These are phyloP conservation scores for Sporodiniella umbellata DNA, from an alignment of 371 early-diverging fungal species.

Conservation along the genomic window DNA sequence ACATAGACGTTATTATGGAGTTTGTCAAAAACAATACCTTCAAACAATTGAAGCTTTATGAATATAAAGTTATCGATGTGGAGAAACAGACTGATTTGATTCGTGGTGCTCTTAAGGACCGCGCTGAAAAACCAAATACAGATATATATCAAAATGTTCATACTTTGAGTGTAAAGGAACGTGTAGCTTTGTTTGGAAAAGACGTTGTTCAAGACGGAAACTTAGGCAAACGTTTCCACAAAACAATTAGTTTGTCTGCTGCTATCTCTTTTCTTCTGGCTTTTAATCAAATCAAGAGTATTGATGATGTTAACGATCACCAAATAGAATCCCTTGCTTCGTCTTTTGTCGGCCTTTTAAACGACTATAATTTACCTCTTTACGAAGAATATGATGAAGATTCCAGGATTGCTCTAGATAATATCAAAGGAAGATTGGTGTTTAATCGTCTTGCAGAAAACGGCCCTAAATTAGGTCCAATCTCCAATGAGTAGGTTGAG, in stretches of 20 bases:
- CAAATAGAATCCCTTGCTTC: constrained; percentile 25
- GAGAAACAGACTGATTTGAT: constrained; percentile 38
- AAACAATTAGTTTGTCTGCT: constrained; percentile 36
- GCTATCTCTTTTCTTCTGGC: constrained; percentile 51
- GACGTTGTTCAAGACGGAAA: constrained; percentile 31
- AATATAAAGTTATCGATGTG: constrained; percentile 81
- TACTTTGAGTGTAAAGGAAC: constrained; percentile 37
- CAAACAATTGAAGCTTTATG: constrained; percentile 77
- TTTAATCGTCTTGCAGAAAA: constrained; percentile 82
- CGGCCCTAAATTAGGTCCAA: constrained; percentile 56
- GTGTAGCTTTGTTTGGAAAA: constrained; percentile 30
- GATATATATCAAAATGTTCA: constrained; percentile 22
- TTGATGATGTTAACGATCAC: constrained; percentile 16
- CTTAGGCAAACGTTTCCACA: constrained; percentile 50
- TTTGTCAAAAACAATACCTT: constrained; percentile 59
- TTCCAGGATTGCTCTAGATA: constrained; percentile 63
- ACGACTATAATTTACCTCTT: constrained; percentile 80
- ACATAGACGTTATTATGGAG: constrained; percentile 64
- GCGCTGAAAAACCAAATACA: constrained; percentile 16
- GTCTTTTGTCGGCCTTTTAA: constrained; percentile 52
- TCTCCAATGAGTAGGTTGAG: constrained; percentile 48
- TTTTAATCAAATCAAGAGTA: constrained; percentile 12
- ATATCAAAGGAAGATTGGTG: constrained; percentile 73
- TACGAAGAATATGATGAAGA: constrained; percentile 88
- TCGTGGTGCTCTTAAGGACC: constrained; percentile 24